Evolutionary conservation across 371 early-diverging fungal genomes (phyloP).

Genomic region (Massospora cicadina): DNA sequence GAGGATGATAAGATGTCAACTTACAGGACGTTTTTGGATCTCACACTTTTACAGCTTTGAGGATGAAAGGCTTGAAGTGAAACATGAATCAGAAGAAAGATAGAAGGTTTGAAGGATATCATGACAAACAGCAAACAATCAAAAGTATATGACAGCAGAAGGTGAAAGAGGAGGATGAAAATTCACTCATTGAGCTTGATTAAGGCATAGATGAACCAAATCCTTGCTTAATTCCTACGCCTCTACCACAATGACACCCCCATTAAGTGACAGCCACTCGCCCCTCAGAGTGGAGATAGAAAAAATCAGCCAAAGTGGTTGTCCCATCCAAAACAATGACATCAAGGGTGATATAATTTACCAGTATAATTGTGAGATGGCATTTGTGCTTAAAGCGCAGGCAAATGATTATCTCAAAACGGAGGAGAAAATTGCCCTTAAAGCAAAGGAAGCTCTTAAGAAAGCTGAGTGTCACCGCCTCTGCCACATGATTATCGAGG

Average conservation of each 20-base stretch:
- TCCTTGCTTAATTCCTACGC: slow-evolving; percentile 30
- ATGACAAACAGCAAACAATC: slow-evolving; percentile 90
- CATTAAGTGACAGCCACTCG: slow-evolving; percentile 20
- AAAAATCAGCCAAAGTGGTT: slow-evolving; percentile 13
- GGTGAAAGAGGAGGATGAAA: slow-evolving; percentile 15
- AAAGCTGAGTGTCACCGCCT: slow-evolving; percentile 65
- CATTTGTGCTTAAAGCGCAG: slow-evolving; percentile 60
- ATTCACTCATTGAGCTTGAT: slow-evolving; percentile 53
- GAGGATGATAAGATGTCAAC: slow-evolving; percentile 44
- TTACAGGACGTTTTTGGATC: slow-evolving; percentile 37
- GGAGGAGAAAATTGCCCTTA: slow-evolving; percentile 77
- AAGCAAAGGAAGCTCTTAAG: slow-evolving; percentile 64
- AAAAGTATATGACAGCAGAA: slow-evolving; percentile 37
- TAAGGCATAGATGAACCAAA: slow-evolving; percentile 68
- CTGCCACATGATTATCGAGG: slow-evolving; percentile 72
- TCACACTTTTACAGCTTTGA: slow-evolving; percentile 1
- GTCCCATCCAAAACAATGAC: slow-evolving; percentile 15
- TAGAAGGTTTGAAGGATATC: slow-evolving; percentile 89
- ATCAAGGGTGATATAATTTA: slow-evolving; percentile 45
- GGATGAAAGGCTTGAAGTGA: slow-evolving; percentile 16
- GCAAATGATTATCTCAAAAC: slow-evolving; percentile 86
- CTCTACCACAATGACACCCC: slow-evolving; percentile 17
- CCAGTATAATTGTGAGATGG: slow-evolving; percentile 50
- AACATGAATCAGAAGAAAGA: slow-evolving; percentile 56
- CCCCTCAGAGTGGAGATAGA: slow-evolving; percentile 20